Percentiles rank a stretch among this genome's conserved stretches.
Evolutionary conservation across 176 grass and related monocot species (phyloP).

Genomic region (Chloris gayana): DNA sequence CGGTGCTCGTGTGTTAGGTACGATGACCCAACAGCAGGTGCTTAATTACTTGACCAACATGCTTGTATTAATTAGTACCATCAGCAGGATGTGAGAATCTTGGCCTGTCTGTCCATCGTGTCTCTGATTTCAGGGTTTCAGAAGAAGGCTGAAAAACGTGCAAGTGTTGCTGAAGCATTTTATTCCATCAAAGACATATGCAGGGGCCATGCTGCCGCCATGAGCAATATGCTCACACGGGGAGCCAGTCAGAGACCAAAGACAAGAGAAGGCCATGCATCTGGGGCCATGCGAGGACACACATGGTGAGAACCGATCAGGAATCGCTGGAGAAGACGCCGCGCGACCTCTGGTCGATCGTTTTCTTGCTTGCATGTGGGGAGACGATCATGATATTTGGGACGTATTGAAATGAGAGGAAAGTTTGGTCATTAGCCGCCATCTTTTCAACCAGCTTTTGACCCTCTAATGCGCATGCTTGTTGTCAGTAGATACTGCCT

Average conservation of each 20-base stretch:
- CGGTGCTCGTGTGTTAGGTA: slow-evolving; percentile 6
- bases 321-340: neutral
- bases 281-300: neutral
- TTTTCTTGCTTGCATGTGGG: neutral
- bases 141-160: neutral
- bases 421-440: slow-evolving; percentile 3
- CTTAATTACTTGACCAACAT: neutral
- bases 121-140: neutral
- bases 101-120: neutral
- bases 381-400: neutral
- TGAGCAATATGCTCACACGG: slow-evolving; percentile 4
- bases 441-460: slow-evolving; percentile 43
- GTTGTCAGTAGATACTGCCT: slow-evolving; percentile 33
- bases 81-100: neutral
- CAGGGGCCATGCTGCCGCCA: slow-evolving; percentile 26
- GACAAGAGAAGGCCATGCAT: neutral
- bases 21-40: neutral
- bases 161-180: neutral
- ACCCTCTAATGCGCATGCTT: slow-evolving; percentile 32
- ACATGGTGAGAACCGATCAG: neutral
- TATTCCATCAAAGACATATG: neutral
- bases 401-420: neutral
- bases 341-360: neutral
- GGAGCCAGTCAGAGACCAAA: neutral
- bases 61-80: neutral